A percentile compares a stretch with the other conserved stretches of the same genome.
Conservation (phyloP, 2,329 filamentous ascomycete species). For the Zymoseptoria pseudotritici region DNA sequence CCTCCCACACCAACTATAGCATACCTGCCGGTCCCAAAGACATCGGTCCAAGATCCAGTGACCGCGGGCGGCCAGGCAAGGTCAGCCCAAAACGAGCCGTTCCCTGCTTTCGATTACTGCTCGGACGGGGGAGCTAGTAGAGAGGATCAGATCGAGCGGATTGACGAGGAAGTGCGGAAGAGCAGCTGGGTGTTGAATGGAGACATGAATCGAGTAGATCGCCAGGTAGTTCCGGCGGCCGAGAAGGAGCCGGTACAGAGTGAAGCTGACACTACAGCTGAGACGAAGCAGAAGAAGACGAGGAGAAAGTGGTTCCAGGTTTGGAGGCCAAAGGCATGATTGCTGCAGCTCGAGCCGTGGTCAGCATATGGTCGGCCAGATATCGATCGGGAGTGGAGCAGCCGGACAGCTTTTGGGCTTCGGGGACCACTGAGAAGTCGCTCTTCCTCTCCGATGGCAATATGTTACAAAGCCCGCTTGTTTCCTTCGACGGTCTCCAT, state of each 20-base stretch:
- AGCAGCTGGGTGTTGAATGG: neutral
- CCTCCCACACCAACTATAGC: neutral
- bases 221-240: too few species aligned
- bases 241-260: too few species aligned
- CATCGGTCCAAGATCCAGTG: too few species aligned
- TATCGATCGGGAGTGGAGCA: too few species aligned
- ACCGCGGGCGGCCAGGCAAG: too few species aligned
- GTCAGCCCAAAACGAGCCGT: too few species aligned
- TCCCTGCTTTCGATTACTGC: neutral
- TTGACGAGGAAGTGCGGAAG: neutral
- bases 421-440: neutral
- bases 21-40: neutral
- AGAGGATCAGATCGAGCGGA: neutral
- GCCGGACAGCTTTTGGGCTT: neutral
- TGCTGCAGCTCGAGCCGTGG: neutral
- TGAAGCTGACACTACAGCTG: too few species aligned
- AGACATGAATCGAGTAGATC: neutral
- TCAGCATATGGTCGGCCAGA: too few species aligned
- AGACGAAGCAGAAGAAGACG: neutral
- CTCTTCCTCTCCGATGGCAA: neutral
- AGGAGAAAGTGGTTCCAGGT: neutral
- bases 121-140: neutral
- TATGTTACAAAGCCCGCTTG: too few species aligned
- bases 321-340: neutral
- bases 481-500: too few species aligned